A percentile compares a stretch with the other conserved stretches of the same genome.
phyloP scores from a whole-genome alignment of 495 filamentous ascomycete species.

The Rhypophila decipiens region DNA sequence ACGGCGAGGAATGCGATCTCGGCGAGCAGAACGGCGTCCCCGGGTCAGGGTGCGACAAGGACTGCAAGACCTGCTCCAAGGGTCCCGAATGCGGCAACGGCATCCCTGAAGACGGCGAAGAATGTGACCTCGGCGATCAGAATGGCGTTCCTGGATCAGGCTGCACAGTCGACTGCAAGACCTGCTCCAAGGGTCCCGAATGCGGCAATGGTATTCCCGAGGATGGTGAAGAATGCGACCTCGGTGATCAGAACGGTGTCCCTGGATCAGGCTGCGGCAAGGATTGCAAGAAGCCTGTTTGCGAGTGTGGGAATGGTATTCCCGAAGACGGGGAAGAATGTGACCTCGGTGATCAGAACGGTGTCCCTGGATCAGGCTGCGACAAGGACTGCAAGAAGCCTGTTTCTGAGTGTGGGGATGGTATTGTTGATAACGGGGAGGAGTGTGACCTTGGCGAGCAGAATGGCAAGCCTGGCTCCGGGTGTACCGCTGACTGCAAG shows the following conservation, averaged over 20 bases:
- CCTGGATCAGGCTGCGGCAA: conserved; percentile 5
- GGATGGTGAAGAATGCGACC: conserved; percentile 10
- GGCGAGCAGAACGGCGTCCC: conserved; percentile 10
- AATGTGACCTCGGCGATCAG: conserved; percentile 5
- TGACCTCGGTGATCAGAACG: conserved; percentile 9
- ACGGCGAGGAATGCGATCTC: conserved; percentile 9
- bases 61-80: conserved; percentile 8
- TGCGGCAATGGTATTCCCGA: conserved; percentile 15
- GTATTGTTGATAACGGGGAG: conserved; percentile 2
- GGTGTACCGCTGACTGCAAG: conserved; percentile 8
- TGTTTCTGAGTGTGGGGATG: conserved; percentile 12
- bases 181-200: conserved; percentile 1
- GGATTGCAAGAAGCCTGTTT: not conserved
- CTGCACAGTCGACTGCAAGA: conserved; percentile 11
- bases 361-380: conserved; percentile 6
- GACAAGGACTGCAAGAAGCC: conserved; percentile 8
- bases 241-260: conserved; percentile 5
- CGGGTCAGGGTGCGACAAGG: conserved; percentile 6
- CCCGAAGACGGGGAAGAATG: conserved; percentile 8
- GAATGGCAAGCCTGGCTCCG: conserved; percentile 10
- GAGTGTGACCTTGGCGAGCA: conserved; percentile 9
- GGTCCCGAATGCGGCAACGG: not conserved
- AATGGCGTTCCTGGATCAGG: conserved; percentile 9
- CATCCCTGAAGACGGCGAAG: conserved; percentile 1
- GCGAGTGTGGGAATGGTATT: not conserved